These are phyloP conservation scores for Megacollybia marginata DNA, from an alignment of 768 basidiomycete species.

Conservation along the genomic window DNA sequence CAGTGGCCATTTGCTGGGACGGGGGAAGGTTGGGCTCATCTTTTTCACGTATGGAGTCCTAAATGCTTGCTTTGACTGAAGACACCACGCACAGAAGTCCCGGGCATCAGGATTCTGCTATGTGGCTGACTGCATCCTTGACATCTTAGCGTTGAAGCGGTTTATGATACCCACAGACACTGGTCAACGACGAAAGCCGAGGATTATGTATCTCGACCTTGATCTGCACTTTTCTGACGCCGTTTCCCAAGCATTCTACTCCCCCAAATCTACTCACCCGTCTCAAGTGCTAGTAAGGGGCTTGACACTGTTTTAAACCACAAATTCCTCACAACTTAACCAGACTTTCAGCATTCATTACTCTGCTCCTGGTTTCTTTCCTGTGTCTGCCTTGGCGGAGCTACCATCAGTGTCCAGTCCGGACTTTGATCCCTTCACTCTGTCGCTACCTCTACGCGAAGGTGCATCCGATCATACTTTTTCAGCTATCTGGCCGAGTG, in stretches of 20 bases:
- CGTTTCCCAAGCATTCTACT: conserved; percentile 70
- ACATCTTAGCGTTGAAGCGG: conserved; percentile 63
- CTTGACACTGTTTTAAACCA: not conserved
- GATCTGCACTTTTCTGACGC: conserved; percentile 91
- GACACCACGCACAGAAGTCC: conserved; percentile 80
- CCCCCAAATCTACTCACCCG: conserved; percentile 22
- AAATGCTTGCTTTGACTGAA: conserved; percentile 11
- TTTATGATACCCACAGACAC: not conserved
- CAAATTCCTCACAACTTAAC: not conserved
- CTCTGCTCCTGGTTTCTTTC: conserved; percentile 78
- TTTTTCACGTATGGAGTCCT: not conserved
- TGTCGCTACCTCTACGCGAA: conserved; percentile 73
- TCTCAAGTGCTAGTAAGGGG: conserved; percentile 41
- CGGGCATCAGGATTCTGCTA: conserved; percentile 90
- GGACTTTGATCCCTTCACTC: conserved; percentile 52
- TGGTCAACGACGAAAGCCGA: conserved; percentile 29
- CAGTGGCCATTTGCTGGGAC: conserved; percentile 83
- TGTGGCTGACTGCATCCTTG: conserved; percentile 82
- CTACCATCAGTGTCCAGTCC: conserved; percentile 31
- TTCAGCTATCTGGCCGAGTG: conserved; percentile 49
- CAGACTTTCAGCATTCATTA: conserved; percentile 86
- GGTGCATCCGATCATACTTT: conserved; percentile 67
- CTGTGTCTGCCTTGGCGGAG: conserved; percentile 43
- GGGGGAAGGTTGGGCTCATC: conserved; percentile 60
- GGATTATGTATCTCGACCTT: conserved; percentile 87